Percentiles rank a stretch among this genome's conserved stretches.
phyloP scores from a whole-genome alignment of 352 stramenopile species.

The Phytophthora nicotianae region DNA sequence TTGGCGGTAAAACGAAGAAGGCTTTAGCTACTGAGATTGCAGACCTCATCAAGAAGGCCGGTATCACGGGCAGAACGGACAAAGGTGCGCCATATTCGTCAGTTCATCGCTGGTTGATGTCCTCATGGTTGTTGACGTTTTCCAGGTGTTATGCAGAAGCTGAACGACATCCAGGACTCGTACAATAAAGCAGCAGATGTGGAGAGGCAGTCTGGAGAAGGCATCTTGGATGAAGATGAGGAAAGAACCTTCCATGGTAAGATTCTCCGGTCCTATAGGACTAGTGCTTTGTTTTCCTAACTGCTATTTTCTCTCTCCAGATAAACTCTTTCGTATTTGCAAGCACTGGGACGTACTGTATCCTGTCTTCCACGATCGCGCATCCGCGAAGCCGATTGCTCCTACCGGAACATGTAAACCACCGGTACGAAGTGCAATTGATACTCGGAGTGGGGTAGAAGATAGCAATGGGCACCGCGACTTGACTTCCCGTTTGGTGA shows the following conservation, averaged over 20 bases:
- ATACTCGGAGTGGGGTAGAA: no score
- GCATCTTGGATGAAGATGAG: conserved; percentile 13
- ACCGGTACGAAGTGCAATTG: no score
- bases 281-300: not conserved
- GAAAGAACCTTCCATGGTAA: conserved; percentile 10
- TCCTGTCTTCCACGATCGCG: conserved; percentile 11
- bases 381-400: conserved; percentile 8
- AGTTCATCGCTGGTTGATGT: not conserved
- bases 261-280: no score
- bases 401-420: conserved; percentile 10
- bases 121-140: not conserved
- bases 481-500: no score
- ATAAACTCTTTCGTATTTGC: conserved; percentile 14
- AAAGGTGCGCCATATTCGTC: conserved; percentile 6
- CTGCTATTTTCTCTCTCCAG: not conserved
- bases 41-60: conserved; percentile 7
- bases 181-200: conserved; percentile 12
- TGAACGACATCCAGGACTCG: conserved; percentile 10
- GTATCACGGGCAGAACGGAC: conserved; percentile 6
- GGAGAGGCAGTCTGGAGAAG: conserved; percentile 10
- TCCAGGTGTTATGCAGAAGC: conserved; percentile 7
- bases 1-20: conserved; percentile 10
- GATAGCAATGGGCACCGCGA: no score
- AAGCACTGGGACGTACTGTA: conserved; percentile 15
- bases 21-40: conserved; percentile 10